Evolutionary conservation across 73 alveolate species (phyloP), one percentile per base, ranked within the genome.

Genomic region (Effrenium voratum): DNA sequence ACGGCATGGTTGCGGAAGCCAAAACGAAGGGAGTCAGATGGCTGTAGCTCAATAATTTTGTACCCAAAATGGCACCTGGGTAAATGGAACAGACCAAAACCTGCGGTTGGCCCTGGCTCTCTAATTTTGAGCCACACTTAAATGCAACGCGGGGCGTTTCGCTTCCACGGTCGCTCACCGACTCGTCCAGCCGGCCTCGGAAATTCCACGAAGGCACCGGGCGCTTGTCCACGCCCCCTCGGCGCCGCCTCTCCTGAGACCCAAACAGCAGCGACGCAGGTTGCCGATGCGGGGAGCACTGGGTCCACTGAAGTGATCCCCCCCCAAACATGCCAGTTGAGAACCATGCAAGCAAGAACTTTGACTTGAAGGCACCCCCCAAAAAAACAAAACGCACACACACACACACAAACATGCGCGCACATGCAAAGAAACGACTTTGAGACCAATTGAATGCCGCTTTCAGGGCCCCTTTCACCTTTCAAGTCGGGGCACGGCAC

Each of bases 121-220:
- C 26, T 52, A 19, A 12, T 8, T 8, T 19, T 12, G 63, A 8
- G 19, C 8, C 8, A 12, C 19, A 12, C 26, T 52, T 52, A 19
- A 52, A 52, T 19, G 63, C 63, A 8, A 52, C 19, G 63, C 63
- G 26, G 63, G 63, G 19, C 19, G 26, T 52, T 12, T 19, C 41
- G 4, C 41, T 28, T 13, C 76, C 76, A 6, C 22, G 8, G 4
- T 15, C 76, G 41, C 76, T 13, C 41, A 28, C 76, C 38, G 41
- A 63, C 32, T 36, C 68, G 1, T 5, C 13, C 38, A 4, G 43
- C 44, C 41, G 12, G 79, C 96, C 96, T 88, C 96, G 85, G 63
- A 88, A 88, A 30, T 88, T 88, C 96, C 96, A 88, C 32, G 96
- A 88, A 0, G 96, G 96, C 47, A 88, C 96, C 4, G 96, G 96